These are phyloP conservation scores for Xylaria multiplex DNA, from an alignment of 2,329 filamentous ascomycete genomes.

Conservation along the genomic window DNA sequence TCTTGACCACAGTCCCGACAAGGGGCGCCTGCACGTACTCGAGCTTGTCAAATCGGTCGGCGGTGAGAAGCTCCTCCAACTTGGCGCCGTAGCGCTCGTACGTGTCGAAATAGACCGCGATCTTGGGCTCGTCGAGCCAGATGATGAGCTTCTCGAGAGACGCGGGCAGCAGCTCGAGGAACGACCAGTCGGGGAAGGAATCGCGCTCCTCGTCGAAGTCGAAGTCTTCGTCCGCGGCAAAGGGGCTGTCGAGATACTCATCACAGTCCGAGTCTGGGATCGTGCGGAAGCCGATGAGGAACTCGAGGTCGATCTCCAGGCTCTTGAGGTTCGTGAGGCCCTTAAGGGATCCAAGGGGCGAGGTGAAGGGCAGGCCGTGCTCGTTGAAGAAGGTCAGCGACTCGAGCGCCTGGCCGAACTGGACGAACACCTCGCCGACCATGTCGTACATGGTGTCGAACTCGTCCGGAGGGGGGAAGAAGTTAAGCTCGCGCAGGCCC, in stretches of 20 bases:
- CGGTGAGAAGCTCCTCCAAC: constrained; percentile 21
- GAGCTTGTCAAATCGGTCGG: constrained; percentile 14
- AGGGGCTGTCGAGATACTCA: background rate
- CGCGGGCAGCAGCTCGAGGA: constrained; percentile 13
- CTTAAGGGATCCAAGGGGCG: background rate
- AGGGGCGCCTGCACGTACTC: background rate
- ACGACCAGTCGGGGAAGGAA: constrained; percentile 15
- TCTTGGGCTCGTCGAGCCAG: constrained; percentile 6
- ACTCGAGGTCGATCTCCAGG: constrained; percentile 26
- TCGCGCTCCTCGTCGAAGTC: constrained; percentile 8
- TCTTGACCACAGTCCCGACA: background rate
- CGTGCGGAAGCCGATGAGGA: constrained; percentile 26
- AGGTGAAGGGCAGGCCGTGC: background rate
- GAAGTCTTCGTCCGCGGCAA: background rate
- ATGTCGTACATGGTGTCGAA: background rate
- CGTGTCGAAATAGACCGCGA: constrained; percentile 14
- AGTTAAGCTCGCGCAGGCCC: constrained; percentile 1
- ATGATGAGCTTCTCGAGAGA: constrained; percentile 22
- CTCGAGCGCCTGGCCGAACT: constrained; percentile 11
- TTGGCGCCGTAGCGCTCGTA: constrained; percentile 31
- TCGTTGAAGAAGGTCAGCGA: constrained; percentile 13
- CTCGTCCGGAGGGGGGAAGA: background rate
- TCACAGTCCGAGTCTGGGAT: background rate
- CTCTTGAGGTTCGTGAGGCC: background rate
- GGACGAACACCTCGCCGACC: background rate